Evolutionary conservation across 1,284 basidiomycete species (phyloP).

Genomic region (Leccinum pachyderme): DNA sequence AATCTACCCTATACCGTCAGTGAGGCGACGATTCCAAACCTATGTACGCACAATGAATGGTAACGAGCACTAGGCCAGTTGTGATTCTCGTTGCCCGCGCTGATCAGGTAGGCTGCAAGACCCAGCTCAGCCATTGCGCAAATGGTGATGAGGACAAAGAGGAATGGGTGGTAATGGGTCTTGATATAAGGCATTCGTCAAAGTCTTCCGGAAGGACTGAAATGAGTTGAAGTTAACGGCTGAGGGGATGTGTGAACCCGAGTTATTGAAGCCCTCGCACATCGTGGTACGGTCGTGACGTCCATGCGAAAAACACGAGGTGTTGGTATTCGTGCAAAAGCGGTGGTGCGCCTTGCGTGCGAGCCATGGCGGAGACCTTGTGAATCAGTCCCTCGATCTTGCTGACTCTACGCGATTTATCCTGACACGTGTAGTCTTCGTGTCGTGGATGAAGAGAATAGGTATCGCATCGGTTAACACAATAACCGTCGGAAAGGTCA

Average conservation of each 20-base stretch:
- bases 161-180: slow-evolving; percentile 62
- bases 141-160: slow-evolving; percentile 67
- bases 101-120: slow-evolving; percentile 67
- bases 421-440: slow-evolving; percentile 18
- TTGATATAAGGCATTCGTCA: slow-evolving; percentile 42
- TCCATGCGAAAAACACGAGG: slow-evolving; percentile 37
- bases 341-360: slow-evolving; percentile 6
- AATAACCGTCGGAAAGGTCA: slow-evolving; percentile 8
- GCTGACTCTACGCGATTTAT: slow-evolving; percentile 7
- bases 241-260: slow-evolving; percentile 8
- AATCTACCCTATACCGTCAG: slow-evolving; percentile 38
- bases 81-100: slow-evolving; percentile 55
- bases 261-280: slow-evolving; percentile 24
- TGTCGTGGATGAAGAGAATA: slow-evolving; percentile 8
- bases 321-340: slow-evolving; percentile 14
- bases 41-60: slow-evolving; percentile 58
- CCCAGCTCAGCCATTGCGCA: slow-evolving; percentile 68
- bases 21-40: background rate
- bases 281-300: slow-evolving; percentile 26
- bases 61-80: slow-evolving; percentile 63
- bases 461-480: slow-evolving; percentile 7
- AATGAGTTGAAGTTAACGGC: slow-evolving; percentile 13
- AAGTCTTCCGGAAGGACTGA: slow-evolving; percentile 7
- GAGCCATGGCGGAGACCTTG: slow-evolving; percentile 6
- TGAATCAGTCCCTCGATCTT: slow-evolving; percentile 7